A percentile compares a stretch with the other conserved stretches of the same genome.
phyloP scores from a whole-genome alignment of 1,284 basidiomycete genomes.

The Irpex lacteus region DNA sequence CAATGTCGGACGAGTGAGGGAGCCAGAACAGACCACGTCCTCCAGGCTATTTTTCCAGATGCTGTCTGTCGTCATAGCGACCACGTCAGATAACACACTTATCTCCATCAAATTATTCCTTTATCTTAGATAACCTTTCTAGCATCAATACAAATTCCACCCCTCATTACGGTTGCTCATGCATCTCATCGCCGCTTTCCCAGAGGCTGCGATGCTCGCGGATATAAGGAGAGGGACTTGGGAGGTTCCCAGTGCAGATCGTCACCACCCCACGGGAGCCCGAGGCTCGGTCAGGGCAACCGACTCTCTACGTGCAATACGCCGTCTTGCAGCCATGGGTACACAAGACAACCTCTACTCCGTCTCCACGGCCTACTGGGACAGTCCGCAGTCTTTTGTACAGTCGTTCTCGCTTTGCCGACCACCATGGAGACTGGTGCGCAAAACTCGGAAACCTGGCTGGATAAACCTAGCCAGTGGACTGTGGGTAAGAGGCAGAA shows the following conservation, averaged over 20 bases:
- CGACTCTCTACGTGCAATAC: neutral
- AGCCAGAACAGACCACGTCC: neutral
- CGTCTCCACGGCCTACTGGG: neutral
- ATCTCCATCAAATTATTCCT: neutral
- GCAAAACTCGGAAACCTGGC: neutral
- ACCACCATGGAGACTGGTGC: neutral
- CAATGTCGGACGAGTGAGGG: neutral
- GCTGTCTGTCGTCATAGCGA: neutral
- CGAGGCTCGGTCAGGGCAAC: neutral
- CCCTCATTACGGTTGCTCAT: neutral
- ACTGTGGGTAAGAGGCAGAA: neutral
- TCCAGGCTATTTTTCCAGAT: neutral
- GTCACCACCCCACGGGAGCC: neutral
- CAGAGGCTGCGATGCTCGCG: neutral
- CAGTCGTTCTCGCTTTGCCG: neutral
- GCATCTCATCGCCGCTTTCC: neutral
- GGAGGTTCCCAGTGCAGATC: neutral
- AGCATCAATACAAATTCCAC: neutral
- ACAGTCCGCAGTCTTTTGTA: neutral
- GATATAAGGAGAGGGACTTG: neutral
- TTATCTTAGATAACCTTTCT: neutral
- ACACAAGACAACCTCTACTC: neutral
- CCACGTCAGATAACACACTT: neutral
- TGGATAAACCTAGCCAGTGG: neutral
- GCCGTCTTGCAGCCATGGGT: neutral